These are phyloP conservation scores for Bipolaris bicolor DNA, from an alignment of 2,329 filamentous ascomycete species.

Conservation along the genomic window DNA sequence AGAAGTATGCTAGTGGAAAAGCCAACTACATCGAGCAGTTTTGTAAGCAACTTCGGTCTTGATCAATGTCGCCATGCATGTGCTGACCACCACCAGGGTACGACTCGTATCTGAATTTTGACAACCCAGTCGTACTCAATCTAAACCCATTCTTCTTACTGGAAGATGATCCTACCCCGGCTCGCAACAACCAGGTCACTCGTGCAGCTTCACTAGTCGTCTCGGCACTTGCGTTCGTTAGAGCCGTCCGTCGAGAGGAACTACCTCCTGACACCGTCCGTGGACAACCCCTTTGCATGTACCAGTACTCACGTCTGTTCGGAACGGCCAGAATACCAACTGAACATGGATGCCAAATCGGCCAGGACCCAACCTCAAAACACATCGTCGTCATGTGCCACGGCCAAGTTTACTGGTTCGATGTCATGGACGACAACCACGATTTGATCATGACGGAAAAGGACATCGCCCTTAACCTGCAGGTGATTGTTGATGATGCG, in stretches of 20 bases:
- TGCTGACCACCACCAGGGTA: slow-evolving; percentile 71
- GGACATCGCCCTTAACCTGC: slow-evolving; percentile 87
- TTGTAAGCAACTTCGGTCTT: slow-evolving; percentile 67
- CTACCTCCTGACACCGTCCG: slow-evolving; percentile 85
- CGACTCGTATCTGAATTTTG: slow-evolving; percentile 96
- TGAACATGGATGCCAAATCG: slow-evolving; percentile 92
- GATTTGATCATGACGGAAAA: slow-evolving; percentile 98
- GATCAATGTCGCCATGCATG: slow-evolving; percentile 14
- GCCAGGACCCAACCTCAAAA: slow-evolving; percentile 90
- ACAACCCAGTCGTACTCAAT: slow-evolving; percentile 96
- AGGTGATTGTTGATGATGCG: slow-evolving; percentile 91
- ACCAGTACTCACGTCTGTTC: slow-evolving; percentile 94
- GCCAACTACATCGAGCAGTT: slow-evolving; percentile 99
- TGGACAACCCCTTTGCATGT: slow-evolving; percentile 92
- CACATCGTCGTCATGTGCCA: slow-evolving; percentile 93
- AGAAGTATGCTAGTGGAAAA: slow-evolving; percentile 86
- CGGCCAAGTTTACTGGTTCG: slow-evolving; percentile 99
- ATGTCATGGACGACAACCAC: slow-evolving; percentile 91
- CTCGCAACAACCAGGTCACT: slow-evolving; percentile 94
- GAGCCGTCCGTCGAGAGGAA: slow-evolving; percentile 91
- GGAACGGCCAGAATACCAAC: slow-evolving; percentile 94
- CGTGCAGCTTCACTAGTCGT: slow-evolving; percentile 89
- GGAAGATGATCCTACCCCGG: slow-evolving; percentile 95
- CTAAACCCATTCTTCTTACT: slow-evolving; percentile 97
- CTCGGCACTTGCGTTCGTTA: slow-evolving; percentile 88